These are phyloP conservation scores for Akebia trifoliata DNA, from an alignment of 164 flowering plant genomes.

Conservation along the genomic window DNA sequence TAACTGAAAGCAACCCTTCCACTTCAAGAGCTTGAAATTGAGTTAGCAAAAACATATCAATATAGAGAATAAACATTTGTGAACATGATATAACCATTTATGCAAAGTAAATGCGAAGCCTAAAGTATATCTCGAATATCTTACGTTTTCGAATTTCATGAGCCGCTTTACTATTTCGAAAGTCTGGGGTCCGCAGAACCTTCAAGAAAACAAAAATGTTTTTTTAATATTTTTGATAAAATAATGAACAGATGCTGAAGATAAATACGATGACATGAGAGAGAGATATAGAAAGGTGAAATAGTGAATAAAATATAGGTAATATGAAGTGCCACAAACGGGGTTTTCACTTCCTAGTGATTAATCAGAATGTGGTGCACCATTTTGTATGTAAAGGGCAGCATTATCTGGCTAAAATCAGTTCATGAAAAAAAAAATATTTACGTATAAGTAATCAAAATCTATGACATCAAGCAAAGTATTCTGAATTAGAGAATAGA, in stretches of 20 bases:
- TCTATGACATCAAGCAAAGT: neutral
- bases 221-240: neutral
- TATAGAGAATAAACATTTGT: neutral
- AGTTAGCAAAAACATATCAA: neutral
- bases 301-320: neutral
- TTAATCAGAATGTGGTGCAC: neutral
- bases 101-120: neutral
- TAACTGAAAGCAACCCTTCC: too few relatives aligned
- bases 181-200: slow-evolving; percentile 60
- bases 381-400: neutral
- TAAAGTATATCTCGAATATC: slow-evolving; percentile 16
- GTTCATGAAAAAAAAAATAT: neutral
- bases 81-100: neutral
- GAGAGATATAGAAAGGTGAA: neutral
- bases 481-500: neutral
- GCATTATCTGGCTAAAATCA: neutral
- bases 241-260: neutral
- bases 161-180: slow-evolving; percentile 55
- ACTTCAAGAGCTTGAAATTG: too few relatives aligned
- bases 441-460: neutral
- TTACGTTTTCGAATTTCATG: slow-evolving; percentile 58
- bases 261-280: neutral
- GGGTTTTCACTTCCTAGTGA: neutral
- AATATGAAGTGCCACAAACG: neutral
- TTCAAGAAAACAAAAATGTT: slow-evolving; percentile 21